Conservation (phyloP, 257 asterid species). For the Ajuga chamaepitys region DNA sequence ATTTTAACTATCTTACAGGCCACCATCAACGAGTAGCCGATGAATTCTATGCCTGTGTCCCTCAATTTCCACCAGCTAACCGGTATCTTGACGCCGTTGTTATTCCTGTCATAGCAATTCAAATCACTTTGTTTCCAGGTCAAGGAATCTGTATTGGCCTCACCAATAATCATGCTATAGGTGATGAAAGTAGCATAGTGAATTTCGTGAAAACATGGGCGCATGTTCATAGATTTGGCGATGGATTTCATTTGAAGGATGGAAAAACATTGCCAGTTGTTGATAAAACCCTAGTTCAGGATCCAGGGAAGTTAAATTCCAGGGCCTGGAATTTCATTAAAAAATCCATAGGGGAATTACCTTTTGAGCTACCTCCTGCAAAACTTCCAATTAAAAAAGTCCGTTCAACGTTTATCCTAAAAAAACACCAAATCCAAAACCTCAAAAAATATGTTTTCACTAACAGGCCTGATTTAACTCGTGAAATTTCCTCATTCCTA, state of each 20-base stretch:
- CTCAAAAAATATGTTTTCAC: conserved; percentile 17
- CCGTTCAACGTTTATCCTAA: conserved; percentile 24
- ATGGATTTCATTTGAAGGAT: not conserved
- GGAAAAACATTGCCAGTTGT: conserved; percentile 3
- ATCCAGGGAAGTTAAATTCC: conserved; percentile 8
- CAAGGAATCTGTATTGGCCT: conserved; percentile 29
- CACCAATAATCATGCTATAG: conserved; percentile 24
- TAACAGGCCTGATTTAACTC: not conserved
- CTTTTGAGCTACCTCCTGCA: not conserved
- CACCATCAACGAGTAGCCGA: conserved; percentile 20
- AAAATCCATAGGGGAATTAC: not conserved
- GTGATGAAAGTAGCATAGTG: conserved; percentile 25
- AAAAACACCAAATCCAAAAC: conserved; percentile 2
- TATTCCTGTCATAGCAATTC: conserved; percentile 23
- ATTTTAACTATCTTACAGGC: conserved; percentile 16
- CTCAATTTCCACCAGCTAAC: conserved; percentile 8
- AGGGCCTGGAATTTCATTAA: not conserved
- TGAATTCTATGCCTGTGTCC: conserved; percentile 19
- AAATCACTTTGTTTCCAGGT: conserved; percentile 30
- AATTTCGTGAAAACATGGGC: conserved; percentile 32
- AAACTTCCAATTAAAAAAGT: conserved; percentile 12
- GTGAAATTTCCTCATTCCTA: conserved; percentile 26
- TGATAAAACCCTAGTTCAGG: conserved; percentile 20
- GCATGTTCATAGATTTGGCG: not conserved
- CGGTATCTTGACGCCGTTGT: not conserved